Base-by-base conservation (phyloP, 306 rosid species). In the Adenanthera pavonina region DNA sequence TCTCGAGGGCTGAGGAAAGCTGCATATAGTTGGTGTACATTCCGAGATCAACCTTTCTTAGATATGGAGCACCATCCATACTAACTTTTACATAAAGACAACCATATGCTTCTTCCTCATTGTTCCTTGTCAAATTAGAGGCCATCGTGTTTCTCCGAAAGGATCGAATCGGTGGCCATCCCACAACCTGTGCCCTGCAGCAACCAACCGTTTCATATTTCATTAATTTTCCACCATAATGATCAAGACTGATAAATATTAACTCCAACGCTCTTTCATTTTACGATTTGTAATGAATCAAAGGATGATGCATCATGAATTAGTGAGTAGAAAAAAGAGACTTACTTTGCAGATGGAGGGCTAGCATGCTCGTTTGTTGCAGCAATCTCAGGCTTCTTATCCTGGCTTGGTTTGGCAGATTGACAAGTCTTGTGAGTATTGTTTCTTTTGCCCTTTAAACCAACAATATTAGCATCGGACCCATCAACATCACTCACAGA, bases 61-160 rank as follows among this genome's bases (percentile, higher is more conserved):
- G 92, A 85, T 93, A 95, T 36, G 99, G 99, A 74, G 98, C 99
- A 76, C 98, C 99, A 78, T 93, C 98, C 99, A 93, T 95, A 87
- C 99, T 88, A 19, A 95, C 98, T 82, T 95, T 95, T 2, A 95
- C 91, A 89, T 92, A 95, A 13, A 90, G 86, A 88, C 92, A 90
- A 33, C 90, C 89, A 43, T 36, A 8, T 41, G 80, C 62, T 25
- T 90, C 93, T 16, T 88, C 91, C n/a, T 89, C 92, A 43, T 64
- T 86, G 86, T 80, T 92, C 85, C 93, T 93, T 16, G 87, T 64
- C 82, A 73, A 75, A 88, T 84, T 93, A 7, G 90, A 87, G 30
- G 94, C 91, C 98, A 95, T 89, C 44, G 87, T 81, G 86, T 87
- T 95, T 87, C 92, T 95, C 72, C 98, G 82, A 69, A 87, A 95